Conservation (phyloP, 768 basidiomycete species). For the Pulveroboletus frians region DNA sequence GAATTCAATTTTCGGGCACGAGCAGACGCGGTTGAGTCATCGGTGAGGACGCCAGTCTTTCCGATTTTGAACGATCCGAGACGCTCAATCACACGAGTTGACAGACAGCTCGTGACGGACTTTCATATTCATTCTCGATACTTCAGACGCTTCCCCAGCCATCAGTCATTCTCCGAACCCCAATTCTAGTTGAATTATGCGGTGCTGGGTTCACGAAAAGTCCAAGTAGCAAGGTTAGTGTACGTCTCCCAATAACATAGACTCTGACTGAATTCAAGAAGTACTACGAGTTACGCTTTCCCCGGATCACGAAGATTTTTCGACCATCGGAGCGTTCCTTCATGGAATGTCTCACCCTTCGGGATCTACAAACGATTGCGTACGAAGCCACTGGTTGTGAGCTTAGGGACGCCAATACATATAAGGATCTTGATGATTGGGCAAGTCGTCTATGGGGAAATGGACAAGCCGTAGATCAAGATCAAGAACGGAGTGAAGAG, state of each 20-base stretch:
- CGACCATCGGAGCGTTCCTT: conserved; percentile 60
- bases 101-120: conserved; percentile 13
- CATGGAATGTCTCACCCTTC: conserved; percentile 47
- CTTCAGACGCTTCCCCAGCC: conserved; percentile 48
- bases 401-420: conserved; percentile 22
- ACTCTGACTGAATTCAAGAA: conserved; percentile 24
- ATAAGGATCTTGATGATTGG: conserved; percentile 51
- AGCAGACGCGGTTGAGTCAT: conserved; percentile 23
- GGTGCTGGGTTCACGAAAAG: conserved; percentile 83
- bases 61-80: background rate
- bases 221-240: conserved; percentile 47
- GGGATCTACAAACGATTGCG: conserved; percentile 51
- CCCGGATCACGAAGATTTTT: conserved; percentile 68
- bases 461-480: conserved; percentile 34
- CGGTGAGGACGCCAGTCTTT: conserved; percentile 9
- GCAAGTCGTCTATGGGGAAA: conserved; percentile 37
- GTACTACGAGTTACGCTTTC: conserved; percentile 84
- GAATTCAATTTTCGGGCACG: conserved; percentile 61
- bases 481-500: conserved; percentile 9
- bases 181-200: conserved; percentile 66
- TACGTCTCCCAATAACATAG: background rate
- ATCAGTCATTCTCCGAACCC: conserved; percentile 49
- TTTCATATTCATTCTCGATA: conserved; percentile 56
- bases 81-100: background rate
- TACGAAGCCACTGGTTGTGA: conserved; percentile 52